These are phyloP conservation scores for Colletotrichum trifolii DNA, from an alignment of 2,329 filamentous ascomycete genomes.

Conservation along the genomic window DNA sequence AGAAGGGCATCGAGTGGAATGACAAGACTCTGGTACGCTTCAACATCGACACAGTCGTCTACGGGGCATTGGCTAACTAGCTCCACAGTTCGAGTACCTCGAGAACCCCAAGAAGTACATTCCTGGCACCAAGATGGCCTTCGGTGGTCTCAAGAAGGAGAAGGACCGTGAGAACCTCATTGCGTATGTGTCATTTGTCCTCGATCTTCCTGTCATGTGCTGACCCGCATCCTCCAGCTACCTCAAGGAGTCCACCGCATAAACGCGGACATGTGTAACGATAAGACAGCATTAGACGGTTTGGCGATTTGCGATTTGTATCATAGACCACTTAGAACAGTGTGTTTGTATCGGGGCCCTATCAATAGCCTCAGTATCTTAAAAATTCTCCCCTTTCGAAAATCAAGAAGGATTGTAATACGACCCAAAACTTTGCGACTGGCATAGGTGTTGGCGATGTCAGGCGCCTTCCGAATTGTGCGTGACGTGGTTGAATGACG, in stretches of 20 bases:
- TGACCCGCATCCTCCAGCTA: slow-evolving; percentile 58
- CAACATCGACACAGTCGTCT: slow-evolving; percentile 12
- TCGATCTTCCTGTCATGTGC: slow-evolving; percentile 15
- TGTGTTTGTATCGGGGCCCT: slow-evolving; percentile 27
- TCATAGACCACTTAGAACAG: slow-evolving; percentile 43
- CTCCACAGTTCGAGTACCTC: slow-evolving; percentile 87
- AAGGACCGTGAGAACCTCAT: slow-evolving; percentile 99
- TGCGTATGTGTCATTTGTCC: slow-evolving; percentile 73
- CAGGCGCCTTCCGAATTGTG: neutral
- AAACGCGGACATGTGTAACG: slow-evolving; percentile 53
- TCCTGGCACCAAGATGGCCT: slow-evolving; percentile 99
- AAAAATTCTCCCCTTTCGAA: slow-evolving; percentile 34
- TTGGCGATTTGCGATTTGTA: slow-evolving; percentile 41
- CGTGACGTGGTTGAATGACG: too few relatives aligned
- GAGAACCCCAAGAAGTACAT: slow-evolving; percentile 99
- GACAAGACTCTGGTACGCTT: slow-evolving; percentile 81
- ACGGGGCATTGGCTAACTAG: slow-evolving; percentile 37
- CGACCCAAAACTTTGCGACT: slow-evolving; percentile 5
- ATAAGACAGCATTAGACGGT: slow-evolving; percentile 44
- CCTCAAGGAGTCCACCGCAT: slow-evolving; percentile 77
- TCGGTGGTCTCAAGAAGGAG: slow-evolving; percentile 99
- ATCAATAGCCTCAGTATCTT: slow-evolving; percentile 20
- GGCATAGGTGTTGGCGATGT: slow-evolving; percentile 19
- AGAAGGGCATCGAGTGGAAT: slow-evolving; percentile 91
- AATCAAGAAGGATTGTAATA: slow-evolving; percentile 24